A percentile compares a stretch with the other conserved stretches of the same genome.
Conservation (phyloP, 148 eudicot genomes). For the Arctostaphylos glauca region DNA sequence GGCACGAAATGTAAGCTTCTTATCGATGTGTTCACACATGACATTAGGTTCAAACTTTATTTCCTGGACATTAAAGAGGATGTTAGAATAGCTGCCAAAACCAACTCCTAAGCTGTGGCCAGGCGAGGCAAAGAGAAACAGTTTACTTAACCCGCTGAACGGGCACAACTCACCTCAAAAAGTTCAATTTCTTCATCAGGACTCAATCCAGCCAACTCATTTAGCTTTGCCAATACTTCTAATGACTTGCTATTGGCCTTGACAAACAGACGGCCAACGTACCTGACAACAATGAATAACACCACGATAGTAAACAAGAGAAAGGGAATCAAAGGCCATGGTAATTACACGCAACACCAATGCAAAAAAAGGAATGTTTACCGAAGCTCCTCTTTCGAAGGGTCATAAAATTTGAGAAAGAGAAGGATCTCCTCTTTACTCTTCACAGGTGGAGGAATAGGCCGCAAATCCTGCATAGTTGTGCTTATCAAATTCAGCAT, state of each 20-base stretch:
- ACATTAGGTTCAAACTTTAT: constrained; percentile 89
- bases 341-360: constrained; percentile 5
- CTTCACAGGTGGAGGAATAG: constrained; percentile 64
- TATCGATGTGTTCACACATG: constrained; percentile 92
- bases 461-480: constrained; percentile 57
- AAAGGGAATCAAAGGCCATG: background rate
- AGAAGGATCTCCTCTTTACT: constrained; percentile 87
- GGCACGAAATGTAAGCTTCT: constrained; percentile 51
- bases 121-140: constrained; percentile 9
- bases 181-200: constrained; percentile 82
- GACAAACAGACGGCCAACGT: constrained; percentile 79
- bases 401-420: constrained; percentile 91
- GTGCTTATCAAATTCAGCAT: background rate
- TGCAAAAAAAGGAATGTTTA: constrained; percentile 16
- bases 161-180: constrained; percentile 56
- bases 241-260: constrained; percentile 63
- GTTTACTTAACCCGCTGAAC: constrained; percentile 3
- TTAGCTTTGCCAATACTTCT: constrained; percentile 64
- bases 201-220: constrained; percentile 80
- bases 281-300: constrained; percentile 42
- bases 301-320: background rate
- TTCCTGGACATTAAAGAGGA: constrained; percentile 51
- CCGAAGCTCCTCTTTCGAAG: constrained; percentile 88
- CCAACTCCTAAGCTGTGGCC: background rate
- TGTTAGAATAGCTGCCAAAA: background rate